Evolutionary conservation across 176 grass and related monocot species (phyloP), one percentile per base, ranked within the genome.

Genomic region (Musa acuminata): DNA sequence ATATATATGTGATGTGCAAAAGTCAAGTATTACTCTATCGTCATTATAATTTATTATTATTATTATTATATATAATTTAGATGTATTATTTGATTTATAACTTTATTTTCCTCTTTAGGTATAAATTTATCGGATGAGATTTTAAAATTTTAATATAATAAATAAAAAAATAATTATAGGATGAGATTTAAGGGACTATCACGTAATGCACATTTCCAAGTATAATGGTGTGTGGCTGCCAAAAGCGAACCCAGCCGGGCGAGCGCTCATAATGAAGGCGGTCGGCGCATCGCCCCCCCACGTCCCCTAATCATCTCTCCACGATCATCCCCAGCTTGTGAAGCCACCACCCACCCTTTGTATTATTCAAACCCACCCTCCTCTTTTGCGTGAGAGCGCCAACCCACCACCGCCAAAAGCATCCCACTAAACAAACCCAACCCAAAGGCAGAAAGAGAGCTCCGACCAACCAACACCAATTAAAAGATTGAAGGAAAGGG

Each of bases 361-460:
- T 43, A 43, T 43, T 78, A 29, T 55, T 70, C 65, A 50, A 79
- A 17, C 67, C 17, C 48, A 43, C 35, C 35, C 4, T 0, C 35
- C 67, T 58, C 66, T 25, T 57, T 59, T 58, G 65, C 66, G 50
- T 70, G 66, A 59, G 65, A 50, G 65, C 77, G 64, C 77, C 77
- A 59, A 49, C 77, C 53, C 77, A 59, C 77, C 58, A 52, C 72
- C 58, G 11, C 9, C 9, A 69, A 68, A 72, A 71, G 57, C 43
- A 19, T 8, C 9, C 13, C 11, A 55, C 8, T 26, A 73, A 74
- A 70, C 63, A 69, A 49, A 29, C 24, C 43, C 12, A 72, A 55
- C 62, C 19, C 65, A 72, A 58, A 71, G 19, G 49, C 8, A 58
- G 49, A 60, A 62, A 57, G 52, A 3, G 24, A 68, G 0, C 13